Evolutionary conservation across 2,329 filamentous ascomycete genomes (phyloP).

Genomic region (Leptographium galeiforme): DNA sequence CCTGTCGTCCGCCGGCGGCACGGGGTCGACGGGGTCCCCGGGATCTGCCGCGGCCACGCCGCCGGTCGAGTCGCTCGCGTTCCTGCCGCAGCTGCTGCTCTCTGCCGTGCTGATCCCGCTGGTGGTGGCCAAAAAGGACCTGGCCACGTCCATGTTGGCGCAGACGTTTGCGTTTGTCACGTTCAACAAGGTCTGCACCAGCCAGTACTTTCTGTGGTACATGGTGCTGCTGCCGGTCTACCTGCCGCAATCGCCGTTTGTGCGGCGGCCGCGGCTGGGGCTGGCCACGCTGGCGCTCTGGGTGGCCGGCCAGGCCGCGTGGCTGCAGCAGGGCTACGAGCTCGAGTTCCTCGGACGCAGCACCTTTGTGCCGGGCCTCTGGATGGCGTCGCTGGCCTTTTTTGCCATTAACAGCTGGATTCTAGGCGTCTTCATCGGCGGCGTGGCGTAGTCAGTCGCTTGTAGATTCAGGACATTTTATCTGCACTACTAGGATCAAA

Average conservation of each 20-base stretch:
- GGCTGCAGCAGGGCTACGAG: slow-evolving; percentile 62
- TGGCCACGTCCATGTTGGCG: slow-evolving; percentile 75
- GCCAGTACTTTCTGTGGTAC: slow-evolving; percentile 99
- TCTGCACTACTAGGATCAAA: not conserved
- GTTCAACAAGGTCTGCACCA: slow-evolving; percentile 98
- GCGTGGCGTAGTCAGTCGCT: slow-evolving; percentile 26
- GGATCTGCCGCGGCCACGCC: slow-evolving; percentile 17
- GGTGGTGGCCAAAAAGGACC: slow-evolving; percentile 63
- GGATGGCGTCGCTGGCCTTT: slow-evolving; percentile 61
- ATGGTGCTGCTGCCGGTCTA: slow-evolving; percentile 87
- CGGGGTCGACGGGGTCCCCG: not conserved
- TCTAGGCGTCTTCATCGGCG: slow-evolving; percentile 62
- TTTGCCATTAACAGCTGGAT: slow-evolving; percentile 83
- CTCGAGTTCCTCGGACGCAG: slow-evolving; percentile 71
- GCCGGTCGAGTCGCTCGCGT: slow-evolving; percentile 66
- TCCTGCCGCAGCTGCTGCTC: slow-evolving; percentile 74
- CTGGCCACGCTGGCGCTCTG: slow-evolving; percentile 54
- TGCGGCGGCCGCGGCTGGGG: slow-evolving; percentile 48
- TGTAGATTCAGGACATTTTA: not conserved
- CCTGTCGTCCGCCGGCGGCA: slow-evolving; percentile 52
- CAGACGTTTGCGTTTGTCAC: slow-evolving; percentile 96
- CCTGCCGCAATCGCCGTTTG: slow-evolving; percentile 64
- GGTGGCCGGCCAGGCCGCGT: slow-evolving; percentile 60
- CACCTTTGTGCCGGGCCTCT: slow-evolving; percentile 77
- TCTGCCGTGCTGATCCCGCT: slow-evolving; percentile 60